phyloP scores from a whole-genome alignment of 139 green algal species.

The Chlamydomonas sphaeroides region DNA sequence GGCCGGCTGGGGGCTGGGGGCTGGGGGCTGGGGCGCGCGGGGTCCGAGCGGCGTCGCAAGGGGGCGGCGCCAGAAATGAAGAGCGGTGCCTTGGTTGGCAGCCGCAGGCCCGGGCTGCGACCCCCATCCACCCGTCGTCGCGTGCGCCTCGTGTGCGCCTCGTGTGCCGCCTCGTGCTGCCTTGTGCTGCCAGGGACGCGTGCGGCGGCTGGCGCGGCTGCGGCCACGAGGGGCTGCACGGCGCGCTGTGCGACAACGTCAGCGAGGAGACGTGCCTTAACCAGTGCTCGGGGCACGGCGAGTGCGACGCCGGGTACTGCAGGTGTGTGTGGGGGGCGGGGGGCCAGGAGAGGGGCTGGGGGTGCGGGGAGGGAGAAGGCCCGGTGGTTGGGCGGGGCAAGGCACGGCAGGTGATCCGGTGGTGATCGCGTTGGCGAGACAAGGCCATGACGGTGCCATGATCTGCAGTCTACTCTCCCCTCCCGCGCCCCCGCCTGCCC shows the following conservation, averaged over 20 bases:
- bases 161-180: not conserved
- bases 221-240: slow-evolving; percentile 13
- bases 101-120: not conserved
- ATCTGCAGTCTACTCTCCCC: too few species aligned
- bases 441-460: too few species aligned
- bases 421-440: too few species aligned
- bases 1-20: not conserved
- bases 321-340: too few species aligned
- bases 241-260: not conserved
- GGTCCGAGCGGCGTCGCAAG: too few species aligned
- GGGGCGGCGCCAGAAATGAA: too few species aligned
- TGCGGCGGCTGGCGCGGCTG: slow-evolving; percentile 2
- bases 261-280: slow-evolving; percentile 67
- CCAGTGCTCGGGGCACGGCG: slow-evolving; percentile 64
- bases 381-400: too few species aligned
- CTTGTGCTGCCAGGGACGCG: not conserved
- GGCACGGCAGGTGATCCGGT: too few species aligned
- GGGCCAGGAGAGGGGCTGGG: too few species aligned
- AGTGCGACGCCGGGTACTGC: slow-evolving; percentile 45
- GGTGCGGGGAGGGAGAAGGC: too few species aligned
- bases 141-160: not conserved
- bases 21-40: not conserved
- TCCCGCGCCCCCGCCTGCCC: too few species aligned
- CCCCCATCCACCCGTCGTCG: not conserved
- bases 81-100: too few species aligned